phyloP scores from a whole-genome alignment of 2,329 filamentous ascomycete species.

The Aureobasidium vineae region DNA sequence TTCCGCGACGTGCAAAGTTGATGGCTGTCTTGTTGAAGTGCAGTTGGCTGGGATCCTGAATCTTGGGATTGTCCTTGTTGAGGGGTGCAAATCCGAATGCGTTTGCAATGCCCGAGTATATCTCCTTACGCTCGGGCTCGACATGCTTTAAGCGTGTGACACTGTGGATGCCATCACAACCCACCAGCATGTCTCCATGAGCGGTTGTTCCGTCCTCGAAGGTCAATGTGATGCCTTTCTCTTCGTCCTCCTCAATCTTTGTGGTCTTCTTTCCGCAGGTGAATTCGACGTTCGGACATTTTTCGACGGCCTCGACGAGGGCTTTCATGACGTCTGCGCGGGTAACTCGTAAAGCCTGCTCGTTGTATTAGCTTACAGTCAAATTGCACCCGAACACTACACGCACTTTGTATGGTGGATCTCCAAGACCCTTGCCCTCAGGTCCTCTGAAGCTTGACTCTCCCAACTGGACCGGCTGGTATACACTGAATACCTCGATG shows the following conservation, averaged over 20 bases:
- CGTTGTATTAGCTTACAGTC: neutral
- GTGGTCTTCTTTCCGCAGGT: conserved; percentile 46
- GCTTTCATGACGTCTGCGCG: conserved; percentile 47
- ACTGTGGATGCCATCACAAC: conserved; percentile 43
- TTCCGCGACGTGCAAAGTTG: conserved; percentile 48
- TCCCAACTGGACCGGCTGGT: conserved; percentile 43
- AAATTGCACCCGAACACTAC: too few relatives aligned
- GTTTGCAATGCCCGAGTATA: conserved; percentile 49
- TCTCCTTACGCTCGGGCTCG: conserved; percentile 44
- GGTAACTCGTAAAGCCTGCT: conserved; percentile 43
- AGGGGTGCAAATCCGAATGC: conserved; percentile 48
- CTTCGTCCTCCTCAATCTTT: conserved; percentile 41
- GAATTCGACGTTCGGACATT: conserved; percentile 44
- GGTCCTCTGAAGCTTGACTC: conserved; percentile 46
- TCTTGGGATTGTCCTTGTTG: conserved; percentile 29
- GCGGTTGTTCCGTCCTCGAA: conserved; percentile 40
- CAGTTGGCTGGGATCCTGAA: conserved; percentile 27
- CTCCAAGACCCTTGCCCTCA: conserved; percentile 46
- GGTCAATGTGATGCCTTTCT: conserved; percentile 37
- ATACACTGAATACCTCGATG: conserved; percentile 48
- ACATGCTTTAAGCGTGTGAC: conserved; percentile 47
- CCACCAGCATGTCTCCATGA: conserved; percentile 39
- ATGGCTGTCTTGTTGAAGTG: conserved; percentile 47
- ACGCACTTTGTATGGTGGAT: conserved; percentile 44
- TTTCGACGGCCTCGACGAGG: conserved; percentile 43